A percentile compares a stretch with the other conserved stretches of the same genome.
Conservation (phyloP, 805 yeast species). For the Grigorovia jiainica region DNA sequence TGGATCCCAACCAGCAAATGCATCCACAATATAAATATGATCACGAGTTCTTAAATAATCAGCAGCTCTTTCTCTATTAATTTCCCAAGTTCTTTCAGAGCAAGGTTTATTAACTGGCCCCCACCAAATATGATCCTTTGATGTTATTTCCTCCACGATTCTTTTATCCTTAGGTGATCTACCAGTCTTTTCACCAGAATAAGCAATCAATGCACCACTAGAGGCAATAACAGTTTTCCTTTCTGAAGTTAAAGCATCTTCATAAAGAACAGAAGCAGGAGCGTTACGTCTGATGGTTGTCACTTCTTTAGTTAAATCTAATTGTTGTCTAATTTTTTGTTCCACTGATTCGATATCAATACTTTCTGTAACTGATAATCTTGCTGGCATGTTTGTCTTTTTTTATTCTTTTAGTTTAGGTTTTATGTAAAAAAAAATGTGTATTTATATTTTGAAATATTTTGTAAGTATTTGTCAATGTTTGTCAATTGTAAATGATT, state of each 20-base stretch:
- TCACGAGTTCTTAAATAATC: conserved; percentile 95
- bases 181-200: conserved; percentile 92
- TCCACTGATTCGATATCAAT: conserved; percentile 17
- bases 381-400: conserved; percentile 10
- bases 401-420: not conserved
- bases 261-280: conserved; percentile 85
- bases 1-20: conserved; percentile 99
- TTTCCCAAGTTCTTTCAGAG: conserved; percentile 88
- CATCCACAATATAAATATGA: conserved; percentile 89
- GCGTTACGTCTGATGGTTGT: conserved; percentile 74
- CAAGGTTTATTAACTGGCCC: conserved; percentile 97
- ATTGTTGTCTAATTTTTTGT: conserved; percentile 24
- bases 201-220: conserved; percentile 91
- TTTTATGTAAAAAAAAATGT: not conserved
- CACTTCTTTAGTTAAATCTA: conserved; percentile 52
- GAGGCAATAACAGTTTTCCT: conserved; percentile 85
- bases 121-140: conserved; percentile 90
- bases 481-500: too few relatives aligned
- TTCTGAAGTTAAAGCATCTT: conserved; percentile 78
- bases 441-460: too few relatives aligned
- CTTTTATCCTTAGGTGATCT: conserved; percentile 98
- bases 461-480: too few relatives aligned
- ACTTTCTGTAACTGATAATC: conserved; percentile 1
- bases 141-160: conserved; percentile 88
- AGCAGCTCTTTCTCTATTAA: conserved; percentile 91